Percentiles rank a stretch among this genome's conserved stretches.
phyloP scores from a whole-genome alignment of 352 stramenopile genomes.

The Phytophthora fragariae region DNA sequence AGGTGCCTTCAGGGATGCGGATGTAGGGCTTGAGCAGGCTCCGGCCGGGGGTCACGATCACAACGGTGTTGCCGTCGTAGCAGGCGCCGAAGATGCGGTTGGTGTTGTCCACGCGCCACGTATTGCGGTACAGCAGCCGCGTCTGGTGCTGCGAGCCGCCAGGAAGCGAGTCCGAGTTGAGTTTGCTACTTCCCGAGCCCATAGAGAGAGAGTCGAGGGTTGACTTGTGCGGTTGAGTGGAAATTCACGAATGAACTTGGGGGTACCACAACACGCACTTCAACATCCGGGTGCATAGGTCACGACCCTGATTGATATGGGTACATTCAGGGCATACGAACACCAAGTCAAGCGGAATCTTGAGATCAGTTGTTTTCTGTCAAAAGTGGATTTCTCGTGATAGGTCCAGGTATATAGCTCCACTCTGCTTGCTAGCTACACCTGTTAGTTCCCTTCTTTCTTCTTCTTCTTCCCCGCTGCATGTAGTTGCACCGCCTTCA shows the following conservation, averaged over 20 bases:
- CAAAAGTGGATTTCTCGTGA: slow-evolving; percentile 8
- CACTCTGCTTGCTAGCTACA: slow-evolving; percentile 21
- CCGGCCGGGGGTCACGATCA: slow-evolving; percentile 78
- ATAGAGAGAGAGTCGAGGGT: slow-evolving; percentile 16
- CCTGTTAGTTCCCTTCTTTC: neutral
- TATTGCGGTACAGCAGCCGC: slow-evolving; percentile 67
- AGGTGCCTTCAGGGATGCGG: slow-evolving; percentile 88
- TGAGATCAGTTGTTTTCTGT: neutral
- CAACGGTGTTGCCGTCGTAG: slow-evolving; percentile 82
- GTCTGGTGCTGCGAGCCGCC: slow-evolving; percentile 56
- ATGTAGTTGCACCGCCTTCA: neutral
- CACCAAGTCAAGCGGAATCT: slow-evolving; percentile 27
- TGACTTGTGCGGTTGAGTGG: slow-evolving; percentile 20
- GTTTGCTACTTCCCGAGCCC: slow-evolving; percentile 28
- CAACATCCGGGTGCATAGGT: slow-evolving; percentile 21
- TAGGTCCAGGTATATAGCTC: slow-evolving; percentile 22
- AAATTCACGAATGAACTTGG: slow-evolving; percentile 29
- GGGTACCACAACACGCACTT: slow-evolving; percentile 12
- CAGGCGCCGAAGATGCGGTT: slow-evolving; percentile 83
- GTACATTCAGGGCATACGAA: slow-evolving; percentile 26
- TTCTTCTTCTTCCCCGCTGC: neutral
- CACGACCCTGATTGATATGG: slow-evolving; percentile 11
- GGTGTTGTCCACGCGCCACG: slow-evolving; percentile 67
- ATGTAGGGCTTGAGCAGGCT: slow-evolving; percentile 81
- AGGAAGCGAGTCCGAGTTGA: slow-evolving; percentile 24